Evolutionary conservation across 2,329 filamentous ascomycete species (phyloP).

Genomic region (Blumeria graminis): DNA sequence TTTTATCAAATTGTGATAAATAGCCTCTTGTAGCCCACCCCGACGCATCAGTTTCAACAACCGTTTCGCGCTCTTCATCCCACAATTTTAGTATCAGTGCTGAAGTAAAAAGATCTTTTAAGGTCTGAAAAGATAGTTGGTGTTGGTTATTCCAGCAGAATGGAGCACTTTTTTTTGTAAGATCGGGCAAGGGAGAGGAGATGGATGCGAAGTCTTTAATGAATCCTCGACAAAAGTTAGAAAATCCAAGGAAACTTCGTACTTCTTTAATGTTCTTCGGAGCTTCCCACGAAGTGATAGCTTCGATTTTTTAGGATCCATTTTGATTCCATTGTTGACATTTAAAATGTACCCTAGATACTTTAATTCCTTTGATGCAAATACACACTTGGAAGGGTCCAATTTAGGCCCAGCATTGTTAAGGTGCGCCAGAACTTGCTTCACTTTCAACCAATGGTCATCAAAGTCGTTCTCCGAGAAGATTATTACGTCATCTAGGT

Average conservation of each 20-base stretch:
- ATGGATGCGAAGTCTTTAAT: neutral
- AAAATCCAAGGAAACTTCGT: neutral
- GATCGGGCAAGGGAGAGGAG: neutral
- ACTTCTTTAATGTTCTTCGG: neutral
- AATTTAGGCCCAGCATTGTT: neutral
- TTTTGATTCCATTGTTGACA: neutral
- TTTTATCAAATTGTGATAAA: neutral
- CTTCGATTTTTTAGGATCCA: neutral
- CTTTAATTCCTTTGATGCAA: neutral
- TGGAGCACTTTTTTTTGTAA: neutral
- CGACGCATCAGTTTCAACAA: neutral
- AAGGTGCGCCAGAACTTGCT: neutral
- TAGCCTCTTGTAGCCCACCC: neutral
- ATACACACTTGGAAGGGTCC: neutral
- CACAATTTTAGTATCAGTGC: neutral
- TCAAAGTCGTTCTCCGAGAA: neutral
- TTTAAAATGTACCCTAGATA: neutral
- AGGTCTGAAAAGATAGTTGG: neutral
- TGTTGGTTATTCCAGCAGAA: neutral
- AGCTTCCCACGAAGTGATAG: neutral
- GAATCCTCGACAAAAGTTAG: neutral
- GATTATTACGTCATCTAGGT: slow-evolving; percentile 1
- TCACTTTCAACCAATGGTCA: neutral
- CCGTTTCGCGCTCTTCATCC: neutral
- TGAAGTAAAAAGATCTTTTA: neutral